Evolutionary conservation across 257 asterid genomes (phyloP).

Genomic region (Solanum bulbocastanum): DNA sequence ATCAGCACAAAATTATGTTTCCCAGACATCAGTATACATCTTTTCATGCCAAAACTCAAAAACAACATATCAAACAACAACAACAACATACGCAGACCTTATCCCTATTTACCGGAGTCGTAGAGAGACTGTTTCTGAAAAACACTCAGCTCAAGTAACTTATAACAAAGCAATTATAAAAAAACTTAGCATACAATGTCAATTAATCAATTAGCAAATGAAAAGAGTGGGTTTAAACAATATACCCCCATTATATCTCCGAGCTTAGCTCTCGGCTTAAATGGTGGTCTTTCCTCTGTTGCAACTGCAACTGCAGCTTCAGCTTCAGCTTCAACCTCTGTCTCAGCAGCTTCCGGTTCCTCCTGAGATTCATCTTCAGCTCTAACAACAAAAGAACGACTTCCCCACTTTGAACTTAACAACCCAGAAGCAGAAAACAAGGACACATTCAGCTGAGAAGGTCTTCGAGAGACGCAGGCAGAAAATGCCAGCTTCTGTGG

Average conservation of each 20-base stretch:
- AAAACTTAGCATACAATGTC: neutral
- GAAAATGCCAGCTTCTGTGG: conserved; percentile 37
- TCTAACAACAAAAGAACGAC: conserved; percentile 27
- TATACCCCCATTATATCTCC: conserved; percentile 97
- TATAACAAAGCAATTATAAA: neutral
- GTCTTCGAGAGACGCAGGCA: conserved; percentile 18
- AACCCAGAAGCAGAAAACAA: neutral
- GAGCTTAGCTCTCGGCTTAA: conserved; percentile 52
- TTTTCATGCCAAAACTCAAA: neutral
- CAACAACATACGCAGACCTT: neutral
- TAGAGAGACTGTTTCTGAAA: neutral
- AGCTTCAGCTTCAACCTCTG: conserved; percentile 13
- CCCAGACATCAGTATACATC: neutral
- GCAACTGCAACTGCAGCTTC: conserved; percentile 23
- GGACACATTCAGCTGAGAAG: neutral
- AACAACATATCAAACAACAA: neutral
- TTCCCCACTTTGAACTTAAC: conserved; percentile 17
- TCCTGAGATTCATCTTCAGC: conserved; percentile 50
- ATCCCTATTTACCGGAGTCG: neutral
- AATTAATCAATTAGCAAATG: neutral
- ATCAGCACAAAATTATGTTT: neutral
- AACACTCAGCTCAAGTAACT: neutral
- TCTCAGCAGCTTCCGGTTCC: conserved; percentile 20
- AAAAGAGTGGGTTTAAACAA: neutral
- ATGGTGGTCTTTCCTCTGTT: conserved; percentile 41